Conservation (phyloP, 164 flowering plant species). For the Vitis cinerea region DNA sequence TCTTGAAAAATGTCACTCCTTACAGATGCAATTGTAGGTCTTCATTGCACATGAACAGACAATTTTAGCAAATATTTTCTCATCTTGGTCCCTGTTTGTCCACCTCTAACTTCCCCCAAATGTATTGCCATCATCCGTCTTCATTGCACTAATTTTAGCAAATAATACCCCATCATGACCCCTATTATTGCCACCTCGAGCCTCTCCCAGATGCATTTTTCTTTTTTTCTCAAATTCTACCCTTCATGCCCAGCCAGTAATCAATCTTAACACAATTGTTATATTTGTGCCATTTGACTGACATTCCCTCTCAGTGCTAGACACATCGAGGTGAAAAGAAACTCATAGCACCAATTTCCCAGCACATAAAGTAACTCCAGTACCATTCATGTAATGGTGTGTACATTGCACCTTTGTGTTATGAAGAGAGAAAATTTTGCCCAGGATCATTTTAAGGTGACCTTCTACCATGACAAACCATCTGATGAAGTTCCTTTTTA, state of each 20-base stretch:
- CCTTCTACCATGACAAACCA: background rate
- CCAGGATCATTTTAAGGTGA: background rate
- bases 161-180: background rate
- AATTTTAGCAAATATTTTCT: too few relatives aligned
- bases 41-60: too few relatives aligned
- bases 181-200: background rate
- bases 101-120: too few relatives aligned
- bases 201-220: background rate
- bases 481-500: too few relatives aligned
- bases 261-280: background rate
- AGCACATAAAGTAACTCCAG: background rate
- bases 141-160: background rate
- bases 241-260: background rate
- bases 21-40: too few relatives aligned
- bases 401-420: background rate
- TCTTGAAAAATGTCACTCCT: too few relatives aligned
- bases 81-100: too few relatives aligned
- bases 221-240: background rate
- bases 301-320: too few relatives aligned
- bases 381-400: background rate
- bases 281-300: too few relatives aligned
- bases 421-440: background rate
- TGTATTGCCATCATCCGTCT: background rate
- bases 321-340: too few relatives aligned
- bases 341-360: background rate